These are phyloP conservation scores for Gamsiella multidivaricata DNA, from an alignment of 192 early-diverging fungal species.

Conservation along the genomic window DNA sequence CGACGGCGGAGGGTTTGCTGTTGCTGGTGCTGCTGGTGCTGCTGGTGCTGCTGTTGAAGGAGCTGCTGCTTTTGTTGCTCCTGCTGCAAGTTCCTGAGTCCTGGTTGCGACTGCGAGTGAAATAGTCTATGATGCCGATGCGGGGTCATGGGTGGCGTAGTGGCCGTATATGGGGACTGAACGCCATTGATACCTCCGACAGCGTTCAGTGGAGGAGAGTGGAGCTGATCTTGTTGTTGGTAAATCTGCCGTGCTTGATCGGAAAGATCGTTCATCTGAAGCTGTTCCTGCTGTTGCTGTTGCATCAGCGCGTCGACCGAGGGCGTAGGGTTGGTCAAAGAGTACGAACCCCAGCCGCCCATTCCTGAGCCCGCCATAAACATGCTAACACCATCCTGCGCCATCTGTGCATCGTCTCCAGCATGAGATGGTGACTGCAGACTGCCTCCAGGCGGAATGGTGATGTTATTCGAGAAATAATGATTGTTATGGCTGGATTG, in stretches of 20 bases:
- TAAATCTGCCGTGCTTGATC: slow-evolving; percentile 15
- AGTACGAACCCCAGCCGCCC: slow-evolving; percentile 23
- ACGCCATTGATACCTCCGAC: background rate
- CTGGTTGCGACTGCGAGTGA: slow-evolving; percentile 50
- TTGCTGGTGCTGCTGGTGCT: slow-evolving; percentile 16
- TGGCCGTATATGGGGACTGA: slow-evolving; percentile 14
- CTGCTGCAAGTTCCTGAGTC: slow-evolving; percentile 38
- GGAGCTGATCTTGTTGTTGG: slow-evolving; percentile 23
- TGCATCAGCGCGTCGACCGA: slow-evolving; percentile 25
- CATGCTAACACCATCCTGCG: slow-evolving; percentile 1
- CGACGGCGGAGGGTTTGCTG: slow-evolving; percentile 43
- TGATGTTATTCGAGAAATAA: slow-evolving; percentile 26
- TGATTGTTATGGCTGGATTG: slow-evolving; percentile 16
- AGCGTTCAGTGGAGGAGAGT: slow-evolving; percentile 19
- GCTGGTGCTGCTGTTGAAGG: slow-evolving; percentile 31
- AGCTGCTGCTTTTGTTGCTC: slow-evolving; percentile 44
- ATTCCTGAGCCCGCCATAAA: slow-evolving; percentile 17
- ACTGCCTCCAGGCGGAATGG: slow-evolving; percentile 10
- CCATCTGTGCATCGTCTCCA: background rate
- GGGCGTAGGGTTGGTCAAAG: slow-evolving; percentile 26
- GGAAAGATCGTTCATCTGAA: background rate
- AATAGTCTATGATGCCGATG: slow-evolving; percentile 33
- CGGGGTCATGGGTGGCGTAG: slow-evolving; percentile 34
- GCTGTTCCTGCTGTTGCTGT: slow-evolving; percentile 29
- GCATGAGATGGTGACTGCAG: background rate